phyloP scores from a whole-genome alignment of 768 basidiomycete species.

The Multifurca ochricompacta region DNA sequence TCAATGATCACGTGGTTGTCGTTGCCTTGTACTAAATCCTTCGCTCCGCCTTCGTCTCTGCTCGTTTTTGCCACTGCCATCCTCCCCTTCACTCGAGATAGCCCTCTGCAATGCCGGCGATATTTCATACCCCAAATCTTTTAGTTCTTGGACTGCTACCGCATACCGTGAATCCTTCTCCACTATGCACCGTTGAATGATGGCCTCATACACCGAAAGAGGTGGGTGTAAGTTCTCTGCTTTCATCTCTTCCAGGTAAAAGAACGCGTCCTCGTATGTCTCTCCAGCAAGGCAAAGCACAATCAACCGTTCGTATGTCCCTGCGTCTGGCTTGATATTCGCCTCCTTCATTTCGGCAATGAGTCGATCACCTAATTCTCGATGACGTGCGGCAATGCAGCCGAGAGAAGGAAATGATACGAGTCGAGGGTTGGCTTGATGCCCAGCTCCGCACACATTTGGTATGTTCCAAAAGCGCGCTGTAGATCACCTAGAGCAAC shows the following conservation, averaged over 20 bases:
- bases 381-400: conserved; percentile 51
- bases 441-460: conserved; percentile 46
- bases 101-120: conserved; percentile 27
- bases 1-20: not conserved
- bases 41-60: not conserved
- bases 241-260: conserved; percentile 87
- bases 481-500: conserved; percentile 57
- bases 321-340: conserved; percentile 45
- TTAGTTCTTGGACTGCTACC: conserved; percentile 66
- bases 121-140: conserved; percentile 45
- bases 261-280: conserved; percentile 80
- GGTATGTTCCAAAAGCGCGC: conserved; percentile 73
- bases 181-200: conserved; percentile 51
- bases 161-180: conserved; percentile 53
- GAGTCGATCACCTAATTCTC: conserved; percentile 59
- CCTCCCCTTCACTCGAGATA: conserved; percentile 24
- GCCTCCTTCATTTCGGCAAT: conserved; percentile 57
- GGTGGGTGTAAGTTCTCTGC: conserved; percentile 47
- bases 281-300: conserved; percentile 60
- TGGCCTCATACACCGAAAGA: conserved; percentile 44
- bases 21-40: not conserved
- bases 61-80: not conserved
- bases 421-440: conserved; percentile 53
- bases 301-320: conserved; percentile 63
- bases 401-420: conserved; percentile 60